phyloP scores from a whole-genome alignment of 768 basidiomycete genomes.

The Chlorophyllum brunneum region DNA sequence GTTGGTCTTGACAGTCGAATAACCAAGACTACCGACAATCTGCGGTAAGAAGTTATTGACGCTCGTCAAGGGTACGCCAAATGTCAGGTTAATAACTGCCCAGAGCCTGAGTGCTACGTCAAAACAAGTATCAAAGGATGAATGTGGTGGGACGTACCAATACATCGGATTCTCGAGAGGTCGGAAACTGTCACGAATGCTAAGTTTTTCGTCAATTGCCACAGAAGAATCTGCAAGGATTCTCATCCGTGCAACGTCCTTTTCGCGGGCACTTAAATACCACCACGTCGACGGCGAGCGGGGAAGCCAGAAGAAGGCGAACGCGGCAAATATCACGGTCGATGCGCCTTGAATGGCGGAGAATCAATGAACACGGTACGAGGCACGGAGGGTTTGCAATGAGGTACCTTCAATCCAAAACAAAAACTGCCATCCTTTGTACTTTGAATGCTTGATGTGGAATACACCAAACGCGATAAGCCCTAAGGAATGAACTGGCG shows the following conservation, averaged over 20 bases:
- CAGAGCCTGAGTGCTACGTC: constrained; percentile 28
- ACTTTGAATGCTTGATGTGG: constrained; percentile 35
- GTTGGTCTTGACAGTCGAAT: constrained; percentile 48
- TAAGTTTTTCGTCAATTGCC: constrained; percentile 34
- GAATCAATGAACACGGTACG: neutral
- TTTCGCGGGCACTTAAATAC: constrained; percentile 33
- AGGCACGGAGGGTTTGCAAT: neutral
- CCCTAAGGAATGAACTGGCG: constrained; percentile 20
- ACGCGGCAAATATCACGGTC: constrained; percentile 38
- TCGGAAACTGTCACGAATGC: constrained; percentile 39
- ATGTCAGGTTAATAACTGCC: constrained; percentile 42
- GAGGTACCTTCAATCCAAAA: constrained; percentile 48
- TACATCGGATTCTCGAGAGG: constrained; percentile 43
- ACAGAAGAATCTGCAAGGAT: constrained; percentile 46
- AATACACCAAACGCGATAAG: constrained; percentile 52
- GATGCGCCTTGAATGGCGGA: constrained; percentile 27
- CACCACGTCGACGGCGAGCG: constrained; percentile 39
- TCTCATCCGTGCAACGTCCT: constrained; percentile 35
- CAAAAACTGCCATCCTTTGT: constrained; percentile 48
- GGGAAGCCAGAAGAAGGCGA: constrained; percentile 46
- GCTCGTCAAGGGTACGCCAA: constrained; percentile 46
- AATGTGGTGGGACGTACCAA: constrained; percentile 24
- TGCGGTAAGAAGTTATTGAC: constrained; percentile 53
- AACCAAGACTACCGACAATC: constrained; percentile 41
- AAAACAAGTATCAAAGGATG: neutral